These are phyloP conservation scores for Colletotrichum chlorophyti DNA, from an alignment of 2,329 filamentous ascomycete genomes.

Conservation along the genomic window DNA sequence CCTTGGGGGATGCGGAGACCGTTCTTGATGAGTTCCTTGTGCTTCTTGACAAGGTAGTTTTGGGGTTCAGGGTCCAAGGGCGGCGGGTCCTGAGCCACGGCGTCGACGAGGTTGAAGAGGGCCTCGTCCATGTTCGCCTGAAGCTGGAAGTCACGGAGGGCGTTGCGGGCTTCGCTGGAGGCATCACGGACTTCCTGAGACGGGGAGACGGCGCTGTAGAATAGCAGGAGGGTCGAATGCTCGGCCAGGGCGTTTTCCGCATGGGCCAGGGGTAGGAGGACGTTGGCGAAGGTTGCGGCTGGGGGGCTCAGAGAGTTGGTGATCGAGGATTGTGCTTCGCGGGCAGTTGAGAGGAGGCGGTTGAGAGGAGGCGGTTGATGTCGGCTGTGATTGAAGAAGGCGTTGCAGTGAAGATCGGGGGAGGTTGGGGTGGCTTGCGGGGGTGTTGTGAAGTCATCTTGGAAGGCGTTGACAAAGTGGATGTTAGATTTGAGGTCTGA, in stretches of 20 bases:
- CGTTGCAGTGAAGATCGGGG: background rate
- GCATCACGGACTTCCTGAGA: background rate
- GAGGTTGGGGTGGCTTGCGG: background rate
- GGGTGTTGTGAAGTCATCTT: background rate
- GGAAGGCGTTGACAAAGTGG: background rate
- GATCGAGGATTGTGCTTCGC: background rate
- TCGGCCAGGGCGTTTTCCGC: conserved; percentile 1
- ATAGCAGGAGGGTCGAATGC: background rate
- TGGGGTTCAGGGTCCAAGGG: background rate
- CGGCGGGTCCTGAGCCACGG: background rate
- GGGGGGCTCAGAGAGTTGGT: background rate
- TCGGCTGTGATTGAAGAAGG: background rate
- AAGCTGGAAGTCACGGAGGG: background rate
- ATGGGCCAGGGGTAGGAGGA: background rate
- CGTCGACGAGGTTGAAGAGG: conserved; percentile 4
- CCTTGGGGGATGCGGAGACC: background rate
- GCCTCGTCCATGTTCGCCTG: background rate
- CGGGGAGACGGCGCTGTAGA: conserved; percentile 11
- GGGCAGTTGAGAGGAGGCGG: background rate
- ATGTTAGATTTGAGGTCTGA: background rate
- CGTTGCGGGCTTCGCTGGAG: background rate
- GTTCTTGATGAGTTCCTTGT: background rate
- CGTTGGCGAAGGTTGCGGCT: conserved; percentile 4
- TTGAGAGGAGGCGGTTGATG: background rate
- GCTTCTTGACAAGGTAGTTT: background rate